Base-by-base conservation (phyloP, 768 basidiomycete species). In the Fistulinella prunicolor region DNA sequence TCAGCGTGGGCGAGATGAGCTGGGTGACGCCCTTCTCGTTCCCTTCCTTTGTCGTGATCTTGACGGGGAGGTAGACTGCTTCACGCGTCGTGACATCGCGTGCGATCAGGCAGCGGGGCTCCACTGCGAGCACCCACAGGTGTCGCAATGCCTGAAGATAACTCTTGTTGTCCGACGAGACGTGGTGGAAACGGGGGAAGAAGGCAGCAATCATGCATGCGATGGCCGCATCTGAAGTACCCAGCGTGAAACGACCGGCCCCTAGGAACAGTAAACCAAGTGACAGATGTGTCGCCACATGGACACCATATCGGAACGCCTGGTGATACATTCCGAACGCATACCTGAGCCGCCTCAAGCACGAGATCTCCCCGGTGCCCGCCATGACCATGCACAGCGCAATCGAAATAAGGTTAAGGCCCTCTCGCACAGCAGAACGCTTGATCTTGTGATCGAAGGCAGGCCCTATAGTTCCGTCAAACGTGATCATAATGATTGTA, bases 381-480 rank as follows among this genome's bases (percentile, higher is more conserved):
- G 95, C 93, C 91, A 98, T 95, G 36, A 98, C 87, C 79, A 95
- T 87, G 61, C 89, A 84, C 26, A 96, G 70, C 1, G 94, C 76
- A 29, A 96, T 76, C 0, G 90, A 87, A 46, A 98, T 86, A 34
- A 94, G 71, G 60, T 89, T 94, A 29, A 97, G 73, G 4, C 90
- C 91, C 58, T 93, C 90, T 12, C 94, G 79, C 20, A 94, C 80
- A 3, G 92, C 86, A 6, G 87, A 84, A 2, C 94, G 83, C 59
- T 88, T 86, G 63, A 97, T 92, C 59, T 86, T 86, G 50, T 86
- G 84, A 61, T 96, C 92, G 56, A 92, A 95, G 0, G 86, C 78
- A 29, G 82, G 75, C 1, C 83, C 92, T 91, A 53, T 17, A 34
- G 12, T 40, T 6, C 2, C 42, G 21, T 60, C 47, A 51, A 17